These are phyloP conservation scores for Venturia asperata DNA, from an alignment of 2,329 filamentous ascomycete species.

Conservation along the genomic window DNA sequence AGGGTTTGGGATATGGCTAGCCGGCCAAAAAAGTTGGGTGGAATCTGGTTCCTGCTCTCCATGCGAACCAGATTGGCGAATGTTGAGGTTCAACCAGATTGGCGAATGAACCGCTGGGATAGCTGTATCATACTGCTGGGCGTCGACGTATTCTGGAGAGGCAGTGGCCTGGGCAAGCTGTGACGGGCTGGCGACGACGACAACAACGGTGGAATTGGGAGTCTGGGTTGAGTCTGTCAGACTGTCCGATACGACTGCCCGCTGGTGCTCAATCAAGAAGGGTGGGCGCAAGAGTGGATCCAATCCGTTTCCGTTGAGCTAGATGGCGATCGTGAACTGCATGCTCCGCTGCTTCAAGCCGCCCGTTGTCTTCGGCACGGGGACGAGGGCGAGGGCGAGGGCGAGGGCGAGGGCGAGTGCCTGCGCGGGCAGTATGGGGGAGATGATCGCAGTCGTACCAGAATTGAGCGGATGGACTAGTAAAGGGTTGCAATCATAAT, in stretches of 20 bases:
- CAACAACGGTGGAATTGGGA: background rate
- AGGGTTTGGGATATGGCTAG: background rate
- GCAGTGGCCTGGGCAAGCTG: background rate
- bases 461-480: background rate
- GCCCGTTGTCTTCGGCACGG: background rate
- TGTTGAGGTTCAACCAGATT: constrained; percentile 4
- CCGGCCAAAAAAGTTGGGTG: constrained; percentile 1
- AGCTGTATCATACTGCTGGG: background rate
- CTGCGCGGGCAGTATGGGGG: background rate
- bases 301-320: background rate
- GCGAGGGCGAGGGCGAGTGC: background rate
- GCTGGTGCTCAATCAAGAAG: background rate
- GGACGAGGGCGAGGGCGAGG: too few species aligned
- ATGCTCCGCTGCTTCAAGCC: background rate
- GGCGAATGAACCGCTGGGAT: background rate
- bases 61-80: background rate
- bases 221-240: too few species aligned
- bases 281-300: constrained; percentile 5
- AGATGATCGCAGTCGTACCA: background rate
- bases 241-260: too few species aligned
- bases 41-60: background rate
- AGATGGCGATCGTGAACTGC: constrained; percentile 2
- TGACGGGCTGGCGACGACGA: background rate
- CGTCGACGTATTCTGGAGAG: background rate
- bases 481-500: background rate